Base-by-base conservation (phyloP, 2,329 filamentous ascomycete species). In the Fusarium incarnatum region DNA sequence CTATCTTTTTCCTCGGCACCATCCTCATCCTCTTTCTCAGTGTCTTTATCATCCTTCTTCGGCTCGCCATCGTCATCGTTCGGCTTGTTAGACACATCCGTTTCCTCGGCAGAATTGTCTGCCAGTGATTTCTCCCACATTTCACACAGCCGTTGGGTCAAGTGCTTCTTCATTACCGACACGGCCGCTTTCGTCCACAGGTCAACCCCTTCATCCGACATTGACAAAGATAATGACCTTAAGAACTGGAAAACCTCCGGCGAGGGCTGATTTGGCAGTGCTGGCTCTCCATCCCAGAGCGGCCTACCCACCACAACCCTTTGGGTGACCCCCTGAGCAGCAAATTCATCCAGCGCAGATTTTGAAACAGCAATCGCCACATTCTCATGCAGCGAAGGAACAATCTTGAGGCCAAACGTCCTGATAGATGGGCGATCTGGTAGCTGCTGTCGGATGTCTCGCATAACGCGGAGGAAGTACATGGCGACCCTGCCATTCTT, bases 231-330 rank as follows among this genome's bases (percentile, higher is more conserved):
- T 28, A 97, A 76, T 46, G 84, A 84, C 25, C 89, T 88, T 50
- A 98, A 76, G 57, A 97, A 90, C 64, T 86, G 87, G 76, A 97
- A 97, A 0, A 89, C 83, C 22, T 86, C 85, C 0, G 93, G 90
- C 0, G 93, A 95, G 2, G 94, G 94, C 74, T 96, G 93, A 8
- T 89, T 85, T 0, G 95, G 95, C 44, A 97, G 78, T 27, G 88
- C 84, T 0, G 92, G 92, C 40, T 88, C 83, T 1, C 92, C 92
- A 77, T 97, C 94, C 94, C 94, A 98, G 0, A 98, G 83, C 1
- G 87, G 85, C 54, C 89, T 85, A 9, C 91, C 89, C 4, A 86
- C 84, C 1, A 92, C 85, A 28, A 75, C 81, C 57, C 81, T 85
- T 48, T 81, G 78, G 2, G 82, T 78, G 42, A 86, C 77, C 0